Conservation (phyloP, 2,329 filamentous ascomycete species). For the Trichoderma semiorbis region DNA sequence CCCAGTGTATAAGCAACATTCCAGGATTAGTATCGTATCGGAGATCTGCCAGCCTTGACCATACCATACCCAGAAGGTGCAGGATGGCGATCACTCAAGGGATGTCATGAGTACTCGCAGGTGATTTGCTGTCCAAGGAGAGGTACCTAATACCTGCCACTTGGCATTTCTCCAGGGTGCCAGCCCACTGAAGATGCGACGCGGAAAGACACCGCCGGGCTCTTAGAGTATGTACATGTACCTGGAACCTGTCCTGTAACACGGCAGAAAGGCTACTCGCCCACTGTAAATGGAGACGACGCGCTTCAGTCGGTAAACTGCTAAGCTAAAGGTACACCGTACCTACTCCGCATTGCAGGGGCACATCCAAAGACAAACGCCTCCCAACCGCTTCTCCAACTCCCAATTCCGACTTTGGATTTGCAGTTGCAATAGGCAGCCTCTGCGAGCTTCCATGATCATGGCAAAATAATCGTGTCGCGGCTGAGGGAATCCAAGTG, state of each 20-base stretch:
- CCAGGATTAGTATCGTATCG: background rate
- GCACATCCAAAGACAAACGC: background rate
- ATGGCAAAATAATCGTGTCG: background rate
- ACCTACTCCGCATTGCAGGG: background rate
- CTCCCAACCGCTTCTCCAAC: background rate
- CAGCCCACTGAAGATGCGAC: background rate
- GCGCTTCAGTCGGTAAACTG: background rate
- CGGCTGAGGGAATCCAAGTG: background rate
- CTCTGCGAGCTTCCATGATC: background rate
- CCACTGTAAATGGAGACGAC: background rate
- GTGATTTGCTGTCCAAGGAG: background rate
- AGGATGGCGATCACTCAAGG: background rate
- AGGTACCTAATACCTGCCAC: background rate
- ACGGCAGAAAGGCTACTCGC: background rate
- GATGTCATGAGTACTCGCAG: background rate
- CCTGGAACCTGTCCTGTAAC: background rate
- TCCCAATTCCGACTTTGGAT: background rate
- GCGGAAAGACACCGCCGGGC: no score
- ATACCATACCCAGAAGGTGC: background rate
- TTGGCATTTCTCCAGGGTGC: background rate
- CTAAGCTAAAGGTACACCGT: background rate
- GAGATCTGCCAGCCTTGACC: background rate
- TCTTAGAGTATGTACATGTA: background rate
- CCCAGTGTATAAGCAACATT: slow-evolving; percentile 7
- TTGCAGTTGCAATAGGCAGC: background rate